These are phyloP conservation scores for Echinochloa phyllopogon DNA, from an alignment of 176 grass and related monocot species.

Conservation along the genomic window DNA sequence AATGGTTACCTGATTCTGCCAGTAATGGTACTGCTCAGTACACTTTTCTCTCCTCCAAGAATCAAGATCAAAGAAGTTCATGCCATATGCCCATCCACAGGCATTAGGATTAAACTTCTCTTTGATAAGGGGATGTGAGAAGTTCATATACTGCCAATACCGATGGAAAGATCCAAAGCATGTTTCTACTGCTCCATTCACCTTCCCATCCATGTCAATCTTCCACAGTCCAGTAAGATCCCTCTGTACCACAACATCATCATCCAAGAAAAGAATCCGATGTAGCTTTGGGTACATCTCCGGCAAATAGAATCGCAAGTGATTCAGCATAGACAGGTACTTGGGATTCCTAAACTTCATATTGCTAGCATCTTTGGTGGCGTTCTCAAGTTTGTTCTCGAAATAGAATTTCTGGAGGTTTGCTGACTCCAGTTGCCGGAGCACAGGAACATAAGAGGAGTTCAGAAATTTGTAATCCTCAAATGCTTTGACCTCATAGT, in stretches of 20 bases:
- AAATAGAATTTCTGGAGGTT: conserved; percentile 98
- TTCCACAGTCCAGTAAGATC: conserved; percentile 94
- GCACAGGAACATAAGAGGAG: conserved; percentile 94
- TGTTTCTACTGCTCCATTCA: conserved; percentile 98
- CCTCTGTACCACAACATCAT: conserved; percentile 91
- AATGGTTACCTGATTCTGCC: conserved; percentile 87
- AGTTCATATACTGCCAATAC: conserved; percentile 97
- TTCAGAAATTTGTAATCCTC: conserved; percentile 98
- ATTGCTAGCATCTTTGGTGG: conserved; percentile 98
- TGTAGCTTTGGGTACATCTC: conserved; percentile 97
- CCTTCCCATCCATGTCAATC: conserved; percentile 98
- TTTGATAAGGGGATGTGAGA: conserved; percentile 96
- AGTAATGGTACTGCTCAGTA: conserved; percentile 97
- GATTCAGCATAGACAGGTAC: conserved; percentile 96
- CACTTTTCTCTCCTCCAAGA: conserved; percentile 94
- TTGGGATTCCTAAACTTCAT: conserved; percentile 99
- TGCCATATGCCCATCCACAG: conserved; percentile 97
- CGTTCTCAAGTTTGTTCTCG: conserved; percentile 99
- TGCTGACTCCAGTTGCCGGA: conserved; percentile 94
- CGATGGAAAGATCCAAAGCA: conserved; percentile 98
- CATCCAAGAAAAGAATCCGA: conserved; percentile 94
- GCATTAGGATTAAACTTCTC: conserved; percentile 87
- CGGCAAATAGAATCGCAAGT: conserved; percentile 94
- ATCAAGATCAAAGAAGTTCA: conserved; percentile 98
- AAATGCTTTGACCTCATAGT: conserved; percentile 87